Evolutionary conservation across 257 asterid species (phyloP).

Genomic region (Nicotiana sylvestris): DNA sequence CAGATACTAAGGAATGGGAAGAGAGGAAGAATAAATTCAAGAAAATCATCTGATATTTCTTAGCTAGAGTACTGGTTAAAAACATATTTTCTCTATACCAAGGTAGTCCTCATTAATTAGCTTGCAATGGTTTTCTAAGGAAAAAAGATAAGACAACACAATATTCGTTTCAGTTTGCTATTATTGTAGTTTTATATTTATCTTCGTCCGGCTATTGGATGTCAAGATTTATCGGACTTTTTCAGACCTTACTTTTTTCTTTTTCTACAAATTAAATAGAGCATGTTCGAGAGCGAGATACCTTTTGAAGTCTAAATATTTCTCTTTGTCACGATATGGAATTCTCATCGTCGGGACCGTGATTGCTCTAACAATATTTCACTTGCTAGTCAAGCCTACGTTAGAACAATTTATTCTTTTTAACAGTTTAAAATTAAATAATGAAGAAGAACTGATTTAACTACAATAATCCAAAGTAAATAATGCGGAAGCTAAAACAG

Average conservation of each 20-base stretch:
- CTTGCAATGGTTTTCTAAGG: no score
- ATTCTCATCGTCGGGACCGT: no score
- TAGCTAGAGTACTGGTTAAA: not conserved
- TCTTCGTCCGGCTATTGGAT: not conserved
- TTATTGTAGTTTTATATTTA: not conserved
- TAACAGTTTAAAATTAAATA: no score
- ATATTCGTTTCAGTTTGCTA: not conserved
- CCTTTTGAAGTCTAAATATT: not conserved
- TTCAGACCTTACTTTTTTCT: not conserved
- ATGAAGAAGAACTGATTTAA: no score
- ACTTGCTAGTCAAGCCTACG: no score
- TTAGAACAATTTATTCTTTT: no score
- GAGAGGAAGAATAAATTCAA: not conserved
- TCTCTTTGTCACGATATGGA: not conserved
- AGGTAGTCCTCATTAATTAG: no score
- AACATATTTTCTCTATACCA: no score
- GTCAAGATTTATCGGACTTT: not conserved
- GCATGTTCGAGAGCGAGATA: not conserved
- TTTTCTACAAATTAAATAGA: not conserved
- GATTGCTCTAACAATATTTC: no score
- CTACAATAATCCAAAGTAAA: no score
- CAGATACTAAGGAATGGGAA: slow-evolving; percentile 5
- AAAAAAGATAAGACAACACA: not conserved
- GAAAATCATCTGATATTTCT: not conserved
- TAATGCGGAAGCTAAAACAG: no score